Conservation (phyloP, 169 alveolate genomes). For the Eimeria acervulina region DNA sequence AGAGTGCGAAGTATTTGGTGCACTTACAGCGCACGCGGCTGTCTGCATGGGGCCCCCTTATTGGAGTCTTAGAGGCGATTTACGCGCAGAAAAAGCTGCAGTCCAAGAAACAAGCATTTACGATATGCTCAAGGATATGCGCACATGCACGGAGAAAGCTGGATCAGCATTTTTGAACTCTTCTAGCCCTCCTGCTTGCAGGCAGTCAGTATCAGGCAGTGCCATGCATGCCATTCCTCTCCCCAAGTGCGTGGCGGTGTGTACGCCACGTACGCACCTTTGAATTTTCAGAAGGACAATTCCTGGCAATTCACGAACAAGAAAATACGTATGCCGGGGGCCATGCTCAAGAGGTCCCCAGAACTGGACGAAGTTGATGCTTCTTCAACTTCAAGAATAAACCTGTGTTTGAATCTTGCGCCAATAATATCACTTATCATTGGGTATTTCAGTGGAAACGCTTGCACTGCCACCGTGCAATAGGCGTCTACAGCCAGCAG, state of each 20-base stretch:
- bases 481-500: background rate
- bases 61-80: slow-evolving; percentile 92
- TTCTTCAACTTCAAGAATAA: background rate
- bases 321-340: background rate
- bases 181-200: background rate
- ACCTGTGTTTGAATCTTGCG: background rate
- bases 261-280: background rate
- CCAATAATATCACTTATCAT: background rate
- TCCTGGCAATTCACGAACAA: background rate
- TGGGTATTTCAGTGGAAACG: background rate
- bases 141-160: slow-evolving; percentile 82
- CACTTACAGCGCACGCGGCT: slow-evolving; percentile 93
- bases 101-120: slow-evolving; percentile 3
- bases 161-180: background rate
- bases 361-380: background rate
- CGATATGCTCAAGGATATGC: slow-evolving; percentile 78
- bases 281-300: background rate
- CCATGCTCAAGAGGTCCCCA: background rate
- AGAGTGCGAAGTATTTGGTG: slow-evolving; percentile 92
- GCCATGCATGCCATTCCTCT: background rate
- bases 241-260: background rate
- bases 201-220: background rate
- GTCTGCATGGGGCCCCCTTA: slow-evolving; percentile 94
- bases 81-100: slow-evolving; percentile 69
- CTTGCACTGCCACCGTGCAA: background rate